Base-by-base conservation (phyloP, 2,329 filamentous ascomycete species). In the Blumeria hordei region DNA sequence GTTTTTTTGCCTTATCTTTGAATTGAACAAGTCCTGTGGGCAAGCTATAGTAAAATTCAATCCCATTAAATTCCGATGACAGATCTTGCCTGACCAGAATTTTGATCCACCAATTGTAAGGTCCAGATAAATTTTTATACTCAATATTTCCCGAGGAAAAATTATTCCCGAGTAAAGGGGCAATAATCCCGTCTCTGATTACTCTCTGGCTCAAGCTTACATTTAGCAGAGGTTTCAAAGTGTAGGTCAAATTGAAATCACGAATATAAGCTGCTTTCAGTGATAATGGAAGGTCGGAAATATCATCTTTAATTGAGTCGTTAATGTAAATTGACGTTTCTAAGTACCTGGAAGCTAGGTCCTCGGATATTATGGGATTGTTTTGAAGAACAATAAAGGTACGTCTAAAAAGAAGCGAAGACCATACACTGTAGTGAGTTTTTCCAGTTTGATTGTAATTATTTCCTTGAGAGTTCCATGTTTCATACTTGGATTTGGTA, bases 351-450 rank as follows among this genome's bases (percentile, higher is more conserved):
- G 53, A 49, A 18, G 67, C 55, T 16, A 64, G 57, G 12, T 58
- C 56, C 43, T 37, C 12, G 53, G 53, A 21, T 6, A 57, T 34
- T 4, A 33, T 34, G 35, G 39, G 32, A 52, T 55, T 35, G 2
- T 55, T 55, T 39, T 56, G 12, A 44, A 58, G 58, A 14, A 61
- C 53, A 6, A 57, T 63, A 55, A 72, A 73, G 0, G 72, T 75
- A 1, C 69, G 67, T 14, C 70, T 67, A 54, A 76, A 81, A 0
- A 82, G 65, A 1, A 83, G 59, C 0, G 78, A 72, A 0, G 77
- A 72, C 64, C 72, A 72, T 1, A 81, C 69, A 0, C 70, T 69
- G 56, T 75, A 77, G 0, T 61, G 60, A 6, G 70, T 67, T 4
- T 65, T 64, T 28, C 21, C 21, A 28, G 67, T 68, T 32, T 43